Evolutionary conservation across 495 filamentous ascomycete species (phyloP), one percentile per base, ranked within the genome.

Genomic region (Lasiosphaeria hispida): DNA sequence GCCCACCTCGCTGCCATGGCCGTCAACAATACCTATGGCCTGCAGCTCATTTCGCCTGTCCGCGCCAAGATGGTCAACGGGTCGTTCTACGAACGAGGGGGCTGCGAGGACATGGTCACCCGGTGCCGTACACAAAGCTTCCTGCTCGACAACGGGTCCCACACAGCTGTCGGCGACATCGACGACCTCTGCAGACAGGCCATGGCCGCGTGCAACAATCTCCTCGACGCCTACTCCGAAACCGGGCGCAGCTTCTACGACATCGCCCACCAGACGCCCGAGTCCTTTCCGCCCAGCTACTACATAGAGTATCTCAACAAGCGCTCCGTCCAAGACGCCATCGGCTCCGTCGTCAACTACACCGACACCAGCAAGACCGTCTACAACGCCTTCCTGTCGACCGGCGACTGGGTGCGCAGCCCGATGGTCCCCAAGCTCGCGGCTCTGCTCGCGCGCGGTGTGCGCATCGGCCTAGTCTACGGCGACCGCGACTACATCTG

Each of bases 11-110:
- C 87, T 2, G 67, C 78, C 13, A 85, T 90, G 69, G 86, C 86
- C 11, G 77, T 83, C 47, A 85, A 86, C 70, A 96, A 94, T 63
- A 87, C 88, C 4, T 95, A 91, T 62, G 84, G 83, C 8, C 80
- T 92, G 30, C 65, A 84, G 55, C 76, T 84, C 0, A 81, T 90
- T 63, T 75, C 63, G 62, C 73, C 61, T 62, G 80, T 70, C 45
- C 60, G 62, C 72, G 77, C 62, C 30, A 63, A 51, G 35, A 66
- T 65, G 56, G 72, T 55, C 45, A 77, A 55, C 67, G 75, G 44
- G 59, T 75, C 69, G 59, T 83, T 80, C 50, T 74, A 77, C 45
- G 59, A 67, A 10, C 59, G 68, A 10, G 73, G 70, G 37, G 84
- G 84, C 15, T 87, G 84, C 61, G 66, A 68, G 17, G 79, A 83